phyloP scores from a whole-genome alignment of 768 basidiomycete genomes.

The Kondoa malvinella region DNA sequence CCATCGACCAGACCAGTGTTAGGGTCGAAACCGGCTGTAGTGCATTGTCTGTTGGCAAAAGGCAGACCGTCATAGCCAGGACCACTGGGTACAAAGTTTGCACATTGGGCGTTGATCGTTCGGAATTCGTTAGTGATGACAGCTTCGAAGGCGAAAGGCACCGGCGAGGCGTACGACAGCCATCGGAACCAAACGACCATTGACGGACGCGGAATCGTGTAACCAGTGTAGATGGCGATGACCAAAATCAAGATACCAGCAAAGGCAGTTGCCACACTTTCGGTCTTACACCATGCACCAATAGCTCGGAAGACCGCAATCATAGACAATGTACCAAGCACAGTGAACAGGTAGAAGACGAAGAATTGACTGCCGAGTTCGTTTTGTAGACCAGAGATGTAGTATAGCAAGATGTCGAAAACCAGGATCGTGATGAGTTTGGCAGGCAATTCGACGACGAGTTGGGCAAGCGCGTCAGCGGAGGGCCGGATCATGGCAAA shows the following conservation, averaged over 20 bases:
- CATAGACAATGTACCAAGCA: slow-evolving; percentile 19
- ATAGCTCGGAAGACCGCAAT: slow-evolving; percentile 22
- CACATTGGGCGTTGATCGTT: slow-evolving; percentile 22
- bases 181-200: slow-evolving; percentile 25
- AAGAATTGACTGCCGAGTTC: slow-evolving; percentile 14
- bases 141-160: slow-evolving; percentile 28
- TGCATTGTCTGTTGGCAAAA: slow-evolving; percentile 25
- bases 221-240: slow-evolving; percentile 21
- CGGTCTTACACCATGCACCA: slow-evolving; percentile 10
- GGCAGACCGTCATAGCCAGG: slow-evolving; percentile 11
- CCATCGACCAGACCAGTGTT: slow-evolving; percentile 22
- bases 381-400: slow-evolving; percentile 3
- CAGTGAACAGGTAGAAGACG: slow-evolving; percentile 22
- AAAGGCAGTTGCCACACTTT: slow-evolving; percentile 20
- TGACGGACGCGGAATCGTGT: slow-evolving; percentile 19
- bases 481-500: slow-evolving; percentile 37
- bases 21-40: slow-evolving; percentile 21
- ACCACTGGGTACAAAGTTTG: neutral
- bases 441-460: slow-evolving; percentile 22
- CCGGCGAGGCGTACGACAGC: slow-evolving; percentile 19
- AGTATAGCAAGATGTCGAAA: slow-evolving; percentile 25
- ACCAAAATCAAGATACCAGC: slow-evolving; percentile 19
- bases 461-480: slow-evolving; percentile 34
- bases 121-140: slow-evolving; percentile 27
- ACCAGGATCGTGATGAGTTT: slow-evolving; percentile 16